phyloP scores from a whole-genome alignment of 805 yeast genomes.

The Saccharomyces eubayanus region DNA sequence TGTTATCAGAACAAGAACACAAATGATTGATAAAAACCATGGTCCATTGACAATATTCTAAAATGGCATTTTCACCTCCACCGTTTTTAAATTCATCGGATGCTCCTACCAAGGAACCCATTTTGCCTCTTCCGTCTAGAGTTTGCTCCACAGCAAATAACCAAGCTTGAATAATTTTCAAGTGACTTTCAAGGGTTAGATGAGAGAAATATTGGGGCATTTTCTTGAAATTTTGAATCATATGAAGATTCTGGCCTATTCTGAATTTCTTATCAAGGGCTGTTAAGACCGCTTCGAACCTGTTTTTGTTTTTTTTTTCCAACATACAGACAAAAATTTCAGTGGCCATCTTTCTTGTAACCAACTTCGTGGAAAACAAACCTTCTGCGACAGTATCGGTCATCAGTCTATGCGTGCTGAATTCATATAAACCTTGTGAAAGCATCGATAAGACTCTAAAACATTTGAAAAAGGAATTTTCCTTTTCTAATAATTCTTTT shows the following conservation, averaged over 20 bases:
- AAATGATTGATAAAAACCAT: conserved; percentile 28
- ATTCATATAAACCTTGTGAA: conserved; percentile 22
- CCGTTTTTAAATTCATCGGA: conserved; percentile 60
- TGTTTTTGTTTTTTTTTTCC: conserved; percentile 37
- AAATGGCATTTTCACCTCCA: conserved; percentile 36
- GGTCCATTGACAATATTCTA: conserved; percentile 29
- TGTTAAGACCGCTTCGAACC: conserved; percentile 37
- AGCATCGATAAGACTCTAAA: conserved; percentile 43
- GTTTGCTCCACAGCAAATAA: conserved; percentile 54
- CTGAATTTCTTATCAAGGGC: conserved; percentile 32
- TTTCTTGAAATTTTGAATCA: conserved; percentile 13
- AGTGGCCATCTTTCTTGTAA: conserved; percentile 71
- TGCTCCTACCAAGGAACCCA: conserved; percentile 90
- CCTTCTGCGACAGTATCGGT: conserved; percentile 63
- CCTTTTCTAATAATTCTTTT: conserved; percentile 53
- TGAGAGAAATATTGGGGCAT: conserved; percentile 16
- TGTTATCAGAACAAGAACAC: conserved; percentile 22
- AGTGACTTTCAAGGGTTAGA: conserved; percentile 14
- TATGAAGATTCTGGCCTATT: conserved; percentile 22
- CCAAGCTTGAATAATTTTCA: conserved; percentile 59
- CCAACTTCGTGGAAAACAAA: conserved; percentile 61
- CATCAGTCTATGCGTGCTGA: conserved; percentile 31
- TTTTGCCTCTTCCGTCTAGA: conserved; percentile 75
- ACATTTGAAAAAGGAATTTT: conserved; percentile 68
- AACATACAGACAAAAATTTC: conserved; percentile 60